These are phyloP conservation scores for Apophysomyces trapeziformis DNA, from an alignment of 371 early-diverging fungal genomes.

Conservation along the genomic window DNA sequence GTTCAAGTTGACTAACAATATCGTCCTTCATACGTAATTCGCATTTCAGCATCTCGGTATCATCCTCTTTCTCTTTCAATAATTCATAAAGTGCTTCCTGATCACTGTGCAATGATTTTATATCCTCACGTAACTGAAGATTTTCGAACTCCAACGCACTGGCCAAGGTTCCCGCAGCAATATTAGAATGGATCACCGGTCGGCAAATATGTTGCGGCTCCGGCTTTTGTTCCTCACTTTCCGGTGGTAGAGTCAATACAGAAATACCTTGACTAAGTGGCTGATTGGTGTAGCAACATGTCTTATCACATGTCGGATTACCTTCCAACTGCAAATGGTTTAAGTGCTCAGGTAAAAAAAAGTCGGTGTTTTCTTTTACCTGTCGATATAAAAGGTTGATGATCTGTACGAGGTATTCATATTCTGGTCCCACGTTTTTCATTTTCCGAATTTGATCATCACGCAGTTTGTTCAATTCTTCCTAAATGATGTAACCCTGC, in stretches of 20 bases:
- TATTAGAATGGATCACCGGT: slow-evolving; percentile 41
- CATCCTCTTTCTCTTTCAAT: slow-evolving; percentile 46
- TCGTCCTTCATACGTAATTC: slow-evolving; percentile 50
- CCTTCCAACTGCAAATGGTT: slow-evolving; percentile 32
- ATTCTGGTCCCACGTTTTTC: slow-evolving; percentile 52
- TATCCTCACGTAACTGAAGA: slow-evolving; percentile 30
- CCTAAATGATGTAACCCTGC: slow-evolving; percentile 17
- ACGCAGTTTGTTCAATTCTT: slow-evolving; percentile 38
- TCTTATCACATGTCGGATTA: slow-evolving; percentile 37
- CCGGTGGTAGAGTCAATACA: slow-evolving; percentile 34
- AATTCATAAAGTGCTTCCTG: slow-evolving; percentile 32
- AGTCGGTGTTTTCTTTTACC: slow-evolving; percentile 14
- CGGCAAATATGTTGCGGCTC: slow-evolving; percentile 45
- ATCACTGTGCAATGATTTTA: slow-evolving; percentile 31
- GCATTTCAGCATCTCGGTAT: slow-evolving; percentile 39
- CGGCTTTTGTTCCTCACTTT: slow-evolving; percentile 29
- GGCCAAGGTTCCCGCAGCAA: slow-evolving; percentile 28
- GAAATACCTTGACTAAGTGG: slow-evolving; percentile 30
- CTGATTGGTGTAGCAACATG: slow-evolving; percentile 47
- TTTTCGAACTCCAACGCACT: slow-evolving; percentile 35
- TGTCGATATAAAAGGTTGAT: slow-evolving; percentile 49
- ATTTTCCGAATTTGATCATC: slow-evolving; percentile 44
- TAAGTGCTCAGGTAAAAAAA: not conserved
- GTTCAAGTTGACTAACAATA: slow-evolving; percentile 49
- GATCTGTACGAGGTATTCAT: slow-evolving; percentile 58